Evolutionary conservation across 345 rosid genomes (phyloP).

Genomic region (Acer campestre): DNA sequence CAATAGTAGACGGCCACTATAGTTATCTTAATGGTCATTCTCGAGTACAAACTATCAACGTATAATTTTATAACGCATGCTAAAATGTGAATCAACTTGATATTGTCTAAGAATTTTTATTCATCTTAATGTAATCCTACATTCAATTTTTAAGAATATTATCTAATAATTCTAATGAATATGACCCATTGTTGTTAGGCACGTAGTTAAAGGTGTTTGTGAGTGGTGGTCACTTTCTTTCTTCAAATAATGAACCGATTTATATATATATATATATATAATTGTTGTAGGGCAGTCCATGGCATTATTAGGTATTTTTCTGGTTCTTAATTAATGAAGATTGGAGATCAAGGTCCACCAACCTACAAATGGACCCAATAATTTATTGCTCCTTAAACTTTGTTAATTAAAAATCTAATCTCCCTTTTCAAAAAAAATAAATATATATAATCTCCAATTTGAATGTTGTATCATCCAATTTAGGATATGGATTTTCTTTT

Average conservation of each 20-base stretch:
- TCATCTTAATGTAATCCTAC: too few species aligned
- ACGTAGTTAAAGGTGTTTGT: not conserved
- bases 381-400: not conserved
- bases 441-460: not conserved
- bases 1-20: too few species aligned
- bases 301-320: slow-evolving; percentile 11
- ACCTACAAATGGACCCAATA: not conserved
- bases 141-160: too few species aligned
- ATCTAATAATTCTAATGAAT: too few species aligned
- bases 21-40: too few species aligned
- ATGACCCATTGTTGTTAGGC: too few species aligned
- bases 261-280: not conserved
- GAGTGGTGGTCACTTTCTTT: slow-evolving; percentile 27
- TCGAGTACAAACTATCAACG: too few species aligned
- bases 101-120: too few species aligned
- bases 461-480: slow-evolving; percentile 13
- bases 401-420: not conserved
- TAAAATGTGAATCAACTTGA: too few species aligned
- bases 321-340: slow-evolving; percentile 2
- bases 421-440: too few species aligned
- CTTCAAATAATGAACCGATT: slow-evolving; percentile 11
- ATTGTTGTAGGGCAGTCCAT: slow-evolving; percentile 1
- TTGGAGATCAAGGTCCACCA: slow-evolving; percentile 21
- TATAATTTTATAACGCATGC: too few species aligned
- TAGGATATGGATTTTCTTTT: slow-evolving; percentile 14